A percentile compares a stretch with the other conserved stretches of the same genome.
phyloP scores from a whole-genome alignment of 371 early-diverging fungal species.

The Lichtheimia hyalospora region DNA sequence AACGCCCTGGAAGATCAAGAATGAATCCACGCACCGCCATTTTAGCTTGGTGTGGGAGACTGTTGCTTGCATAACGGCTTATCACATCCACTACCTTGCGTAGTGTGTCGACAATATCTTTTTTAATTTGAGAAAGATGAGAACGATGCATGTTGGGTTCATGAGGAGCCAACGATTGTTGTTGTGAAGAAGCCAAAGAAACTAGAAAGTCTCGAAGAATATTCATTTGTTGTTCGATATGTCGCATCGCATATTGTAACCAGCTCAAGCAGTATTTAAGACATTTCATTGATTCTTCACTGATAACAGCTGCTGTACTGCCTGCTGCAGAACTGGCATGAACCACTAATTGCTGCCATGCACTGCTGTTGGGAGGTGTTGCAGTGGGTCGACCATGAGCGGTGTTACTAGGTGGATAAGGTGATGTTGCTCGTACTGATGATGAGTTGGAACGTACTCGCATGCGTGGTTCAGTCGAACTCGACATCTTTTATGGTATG shows the following conservation, averaged over 20 bases:
- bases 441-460: constrained; percentile 3
- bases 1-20: constrained; percentile 78
- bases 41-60: constrained; percentile 84
- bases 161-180: background rate
- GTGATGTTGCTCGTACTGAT: constrained; percentile 24
- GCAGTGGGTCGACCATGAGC: background rate
- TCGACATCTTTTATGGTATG: background rate
- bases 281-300: constrained; percentile 77
- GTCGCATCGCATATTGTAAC: constrained; percentile 80
- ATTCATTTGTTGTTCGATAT: constrained; percentile 79
- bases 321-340: constrained; percentile 66
- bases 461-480: background rate
- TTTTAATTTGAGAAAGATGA: constrained; percentile 63
- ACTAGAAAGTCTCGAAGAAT: constrained; percentile 66
- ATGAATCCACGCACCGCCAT: constrained; percentile 84
- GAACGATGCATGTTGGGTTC: background rate
- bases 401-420: constrained; percentile 6
- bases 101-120: constrained; percentile 83
- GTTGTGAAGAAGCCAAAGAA: constrained; percentile 42
- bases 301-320: constrained; percentile 71
- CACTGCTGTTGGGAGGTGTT: constrained; percentile 20
- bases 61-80: constrained; percentile 83
- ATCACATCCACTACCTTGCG: constrained; percentile 87
- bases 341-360: constrained; percentile 74
- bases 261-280: constrained; percentile 81